Base-by-base conservation (phyloP, 1,139 yeast genomes). In the Arxiozyma telluris region DNA sequence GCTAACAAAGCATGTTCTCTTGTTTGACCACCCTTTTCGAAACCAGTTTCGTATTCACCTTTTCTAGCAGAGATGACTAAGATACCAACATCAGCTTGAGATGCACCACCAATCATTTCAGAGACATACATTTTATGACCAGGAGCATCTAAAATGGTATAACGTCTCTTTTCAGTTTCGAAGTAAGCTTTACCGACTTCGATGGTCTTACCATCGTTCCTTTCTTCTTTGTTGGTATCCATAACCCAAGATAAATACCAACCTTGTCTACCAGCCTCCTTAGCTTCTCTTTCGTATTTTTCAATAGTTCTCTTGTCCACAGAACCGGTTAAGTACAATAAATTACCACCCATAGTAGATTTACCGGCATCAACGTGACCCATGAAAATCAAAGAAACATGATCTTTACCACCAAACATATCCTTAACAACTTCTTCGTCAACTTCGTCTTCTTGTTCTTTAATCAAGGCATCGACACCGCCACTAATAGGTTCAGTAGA, bases 361-460 rank as follows among this genome's bases (percentile, higher is more conserved):
- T 93, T 93, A 70, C 99, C 99, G 46, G 98, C 98, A 79, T 93
- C 99, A 64, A 93, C 99, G 71, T 93, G 99, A 63, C 99, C 99
- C 98, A 93, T 94, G 73, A 93, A 93, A 66, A 93, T 90, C 65
- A 93, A 86, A 41, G 97, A 90, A 68, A 93, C 82, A 73, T 94
- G 98, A 70, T 91, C 98, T 73, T 94, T 94, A 66, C 95, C 96
- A 57, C 97, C 98, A 69, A 89, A 94, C 85, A 94, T 75, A 65
- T 93, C 98, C 55, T 80, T 84, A 60, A 93, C 88, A 58, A 90
- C 82, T 64, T 86, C 96, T 67, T 87, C 87, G 68, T 93, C 98
- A 58, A 93, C 80, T 67, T 82, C 83, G 42, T 87, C 94, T 68
- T 87, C 96, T 71, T 86, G 94, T 66, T 85, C 90, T 67, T 81